Evolutionary conservation across 2,329 filamentous ascomycete species (phyloP).

Genomic region (Colletotrichum sp.): DNA sequence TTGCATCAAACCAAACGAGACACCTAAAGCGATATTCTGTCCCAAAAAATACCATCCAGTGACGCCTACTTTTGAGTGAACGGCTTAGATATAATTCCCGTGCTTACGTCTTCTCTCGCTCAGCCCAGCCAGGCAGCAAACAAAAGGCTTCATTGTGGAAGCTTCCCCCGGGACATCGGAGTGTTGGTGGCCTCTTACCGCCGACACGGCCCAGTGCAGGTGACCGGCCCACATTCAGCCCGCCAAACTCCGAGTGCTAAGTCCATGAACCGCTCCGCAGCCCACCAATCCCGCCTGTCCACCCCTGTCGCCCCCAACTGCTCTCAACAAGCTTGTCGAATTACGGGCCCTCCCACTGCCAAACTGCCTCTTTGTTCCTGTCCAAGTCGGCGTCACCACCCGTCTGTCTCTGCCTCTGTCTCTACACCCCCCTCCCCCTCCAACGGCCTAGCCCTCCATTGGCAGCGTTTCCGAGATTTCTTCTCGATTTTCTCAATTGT

Average conservation of each 20-base stretch:
- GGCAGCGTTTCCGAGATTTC: neutral
- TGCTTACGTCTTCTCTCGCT: neutral
- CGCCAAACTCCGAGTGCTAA: conserved; percentile 23
- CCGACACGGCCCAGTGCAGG: conserved; percentile 12
- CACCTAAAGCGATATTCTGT: neutral
- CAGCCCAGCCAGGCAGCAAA: neutral
- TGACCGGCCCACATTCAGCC: conserved; percentile 1
- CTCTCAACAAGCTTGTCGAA: conserved; percentile 17
- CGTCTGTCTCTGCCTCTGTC: neutral
- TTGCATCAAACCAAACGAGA: neutral
- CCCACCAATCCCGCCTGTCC: neutral
- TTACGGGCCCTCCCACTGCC: neutral
- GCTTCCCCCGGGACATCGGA: neutral
- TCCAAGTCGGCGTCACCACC: conserved; percentile 10
- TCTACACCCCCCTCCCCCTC: neutral
- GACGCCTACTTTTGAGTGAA: neutral
- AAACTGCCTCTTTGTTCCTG: neutral
- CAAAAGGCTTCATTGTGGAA: neutral
- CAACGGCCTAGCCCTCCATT: neutral
- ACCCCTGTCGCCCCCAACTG: conserved; percentile 12
- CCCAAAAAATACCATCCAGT: neutral
- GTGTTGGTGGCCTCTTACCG: neutral
- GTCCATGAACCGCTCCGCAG: conserved; percentile 13
- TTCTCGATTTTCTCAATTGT: neutral
- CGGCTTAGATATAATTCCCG: neutral